phyloP scores from a whole-genome alignment of 129 eudicot species.

The Lonicera japonica region DNA sequence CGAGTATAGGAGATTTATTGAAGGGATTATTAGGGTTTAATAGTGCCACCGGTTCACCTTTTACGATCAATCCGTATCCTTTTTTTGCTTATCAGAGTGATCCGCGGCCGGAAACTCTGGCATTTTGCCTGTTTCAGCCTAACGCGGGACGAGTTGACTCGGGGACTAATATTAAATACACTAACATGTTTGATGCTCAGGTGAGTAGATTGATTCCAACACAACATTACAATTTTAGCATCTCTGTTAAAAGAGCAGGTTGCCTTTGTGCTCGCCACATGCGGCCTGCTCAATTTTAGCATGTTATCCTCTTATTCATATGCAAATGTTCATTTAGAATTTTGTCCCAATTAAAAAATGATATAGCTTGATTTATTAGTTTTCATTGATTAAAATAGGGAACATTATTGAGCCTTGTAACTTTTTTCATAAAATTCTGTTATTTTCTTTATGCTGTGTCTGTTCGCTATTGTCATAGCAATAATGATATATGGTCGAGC shows the following conservation, averaged over 20 bases:
- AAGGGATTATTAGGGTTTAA: conserved; percentile 58
- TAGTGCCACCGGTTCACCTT: conserved; percentile 55
- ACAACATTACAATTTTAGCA: conserved; percentile 15
- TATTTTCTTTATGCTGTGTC: no score
- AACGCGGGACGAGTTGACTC: conserved; percentile 80
- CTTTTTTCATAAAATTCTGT: background rate
- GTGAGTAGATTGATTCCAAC: conserved; percentile 21
- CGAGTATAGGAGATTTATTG: conserved; percentile 36
- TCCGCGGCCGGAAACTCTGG: conserved; percentile 71
- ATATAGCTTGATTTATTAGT: background rate
- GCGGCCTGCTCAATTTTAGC: background rate
- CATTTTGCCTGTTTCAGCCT: conserved; percentile 73
- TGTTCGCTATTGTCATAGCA: no score
- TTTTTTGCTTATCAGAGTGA: conserved; percentile 83
- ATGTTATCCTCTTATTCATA: background rate
- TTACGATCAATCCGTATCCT: conserved; percentile 79
- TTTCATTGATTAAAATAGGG: background rate
- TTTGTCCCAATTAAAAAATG: background rate
- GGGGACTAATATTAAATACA: conserved; percentile 61
- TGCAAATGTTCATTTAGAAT: background rate
- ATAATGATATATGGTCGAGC: no score
- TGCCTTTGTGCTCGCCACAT: conserved; percentile 1
- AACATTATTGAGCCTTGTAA: background rate
- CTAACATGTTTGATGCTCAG: conserved; percentile 96
- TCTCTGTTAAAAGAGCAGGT: background rate